Conservation (phyloP, 306 rosid genomes). For the Trichosanthes cucumerina region DNA sequence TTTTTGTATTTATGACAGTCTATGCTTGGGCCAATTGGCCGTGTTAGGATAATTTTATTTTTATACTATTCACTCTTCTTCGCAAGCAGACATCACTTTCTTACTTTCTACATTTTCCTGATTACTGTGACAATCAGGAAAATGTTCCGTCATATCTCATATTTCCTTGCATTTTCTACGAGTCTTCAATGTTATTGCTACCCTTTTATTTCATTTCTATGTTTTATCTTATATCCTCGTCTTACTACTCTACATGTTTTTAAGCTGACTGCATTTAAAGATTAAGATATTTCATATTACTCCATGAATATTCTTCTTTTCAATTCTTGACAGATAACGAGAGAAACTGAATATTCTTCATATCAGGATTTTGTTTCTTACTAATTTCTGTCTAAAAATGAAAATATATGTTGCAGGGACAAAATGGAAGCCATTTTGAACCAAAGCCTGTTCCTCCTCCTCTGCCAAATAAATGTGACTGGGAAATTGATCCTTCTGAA, state of each 20-base stretch:
- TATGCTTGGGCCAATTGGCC: background rate
- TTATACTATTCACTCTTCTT: background rate
- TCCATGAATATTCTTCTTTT: background rate
- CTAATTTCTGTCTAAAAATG: background rate
- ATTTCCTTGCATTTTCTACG: background rate
- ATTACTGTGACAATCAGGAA: background rate
- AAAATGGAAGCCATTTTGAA: conserved; percentile 94
- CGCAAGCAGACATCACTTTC: background rate
- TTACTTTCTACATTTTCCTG: background rate
- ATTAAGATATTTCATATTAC: background rate
- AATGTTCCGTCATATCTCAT: background rate
- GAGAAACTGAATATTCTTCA: conserved; percentile 6
- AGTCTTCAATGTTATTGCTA: background rate
- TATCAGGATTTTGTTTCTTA: conserved; percentile 3
- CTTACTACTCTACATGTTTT: background rate
- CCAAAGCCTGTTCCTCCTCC: conserved; percentile 84
- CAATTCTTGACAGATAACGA: background rate
- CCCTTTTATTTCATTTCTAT: background rate
- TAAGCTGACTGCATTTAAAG: background rate
- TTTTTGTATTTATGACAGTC: background rate
- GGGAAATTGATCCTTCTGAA: conserved; percentile 95
- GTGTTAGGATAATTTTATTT: background rate
- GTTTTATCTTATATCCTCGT: background rate
- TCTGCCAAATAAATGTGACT: conserved; percentile 90
- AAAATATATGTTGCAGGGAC: conserved; percentile 52